Evolutionary conservation across 176 grass and related monocot species (phyloP).

Genomic region (Aegilops tauschii): DNA sequence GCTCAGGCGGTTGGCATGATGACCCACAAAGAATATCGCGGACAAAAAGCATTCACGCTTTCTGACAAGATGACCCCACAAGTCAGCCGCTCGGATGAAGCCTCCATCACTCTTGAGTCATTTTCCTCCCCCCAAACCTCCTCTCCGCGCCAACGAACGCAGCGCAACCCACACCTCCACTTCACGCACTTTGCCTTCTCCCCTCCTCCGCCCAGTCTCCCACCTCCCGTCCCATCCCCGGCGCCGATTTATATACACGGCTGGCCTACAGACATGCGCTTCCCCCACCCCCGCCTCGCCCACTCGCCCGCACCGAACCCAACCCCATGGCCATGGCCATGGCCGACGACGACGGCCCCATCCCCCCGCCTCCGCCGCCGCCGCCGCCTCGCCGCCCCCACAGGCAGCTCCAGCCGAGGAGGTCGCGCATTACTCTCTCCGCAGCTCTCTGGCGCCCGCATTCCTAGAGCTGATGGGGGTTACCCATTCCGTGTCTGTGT

Average conservation of each 20-base stretch:
- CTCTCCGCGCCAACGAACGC: conserved; percentile 23
- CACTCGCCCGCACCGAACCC: conserved; percentile 12
- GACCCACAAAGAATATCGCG: neutral
- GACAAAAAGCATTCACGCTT: neutral
- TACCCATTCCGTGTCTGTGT: neutral
- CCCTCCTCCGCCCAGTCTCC: neutral
- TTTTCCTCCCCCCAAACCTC: neutral
- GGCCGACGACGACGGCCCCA: conserved; percentile 22
- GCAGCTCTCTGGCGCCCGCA: neutral
- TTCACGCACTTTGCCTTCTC: conserved; percentile 54
- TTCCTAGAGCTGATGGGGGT: neutral
- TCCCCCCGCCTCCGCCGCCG: conserved; percentile 16
- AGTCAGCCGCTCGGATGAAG: neutral
- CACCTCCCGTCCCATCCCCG: neutral
- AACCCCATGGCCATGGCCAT: neutral
- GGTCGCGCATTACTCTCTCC: conserved; percentile 9
- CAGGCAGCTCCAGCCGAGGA: conserved; percentile 48
- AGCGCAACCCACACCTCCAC: neutral
- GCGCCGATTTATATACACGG: conserved; percentile 10
- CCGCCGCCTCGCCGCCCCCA: conserved; percentile 40
- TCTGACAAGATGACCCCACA: neutral
- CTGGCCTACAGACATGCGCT: conserved; percentile 14
- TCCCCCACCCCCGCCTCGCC: neutral
- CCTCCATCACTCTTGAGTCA: no score
- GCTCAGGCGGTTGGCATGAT: neutral